Base-by-base conservation (phyloP, 116 monocot species). In the Dioscorea cayenensis region DNA sequence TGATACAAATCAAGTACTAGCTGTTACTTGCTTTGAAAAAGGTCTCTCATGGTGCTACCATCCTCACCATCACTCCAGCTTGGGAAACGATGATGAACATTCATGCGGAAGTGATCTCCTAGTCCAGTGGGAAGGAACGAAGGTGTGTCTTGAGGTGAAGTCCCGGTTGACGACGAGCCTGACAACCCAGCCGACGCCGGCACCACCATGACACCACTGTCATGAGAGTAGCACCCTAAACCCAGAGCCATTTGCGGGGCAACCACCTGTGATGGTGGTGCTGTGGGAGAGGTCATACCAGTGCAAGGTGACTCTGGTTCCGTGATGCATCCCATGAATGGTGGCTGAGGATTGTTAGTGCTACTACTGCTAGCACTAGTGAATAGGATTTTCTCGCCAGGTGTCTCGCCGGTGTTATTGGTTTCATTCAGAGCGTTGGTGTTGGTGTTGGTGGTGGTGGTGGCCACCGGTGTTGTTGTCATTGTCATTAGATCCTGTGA, bases 401-500 rank as follows among this genome's bases (percentile, higher is more conserved):
- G 20, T 62, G 62, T 21, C 11, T 20, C 21, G 20, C 60, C 55
- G 16, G 21, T 49, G 43, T 19, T 77, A 43, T 13, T 71, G 50
- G 3, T 60, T 55, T 14, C 35, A 29, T 25, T 66, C 10, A 66
- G 21, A 13, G 7, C 25, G 59, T 69, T 68, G n/a, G 3, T 17
- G 51, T 51, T 51, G 11, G 0, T 11, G 17, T 1, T 55, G 55
- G 55, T 18, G 55, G 0, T 11, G 17, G 16, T 55, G 55, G 55
- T 18, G 55, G 17, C 14, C 3, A 55, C 55, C 18, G 55, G 19
- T 19, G 50, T 23, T 17, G 59, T 17, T 0, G 14, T 8, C 14
- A 14, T 36, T 1, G 78, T 75, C 1, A 78, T 35, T 36, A 83
- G 64, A 63, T 83, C 83, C 37, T 86, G 79, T 4, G 79, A 76